phyloP scores from a whole-genome alignment of 805 yeast species.

The Clavispora phyllophila region DNA sequence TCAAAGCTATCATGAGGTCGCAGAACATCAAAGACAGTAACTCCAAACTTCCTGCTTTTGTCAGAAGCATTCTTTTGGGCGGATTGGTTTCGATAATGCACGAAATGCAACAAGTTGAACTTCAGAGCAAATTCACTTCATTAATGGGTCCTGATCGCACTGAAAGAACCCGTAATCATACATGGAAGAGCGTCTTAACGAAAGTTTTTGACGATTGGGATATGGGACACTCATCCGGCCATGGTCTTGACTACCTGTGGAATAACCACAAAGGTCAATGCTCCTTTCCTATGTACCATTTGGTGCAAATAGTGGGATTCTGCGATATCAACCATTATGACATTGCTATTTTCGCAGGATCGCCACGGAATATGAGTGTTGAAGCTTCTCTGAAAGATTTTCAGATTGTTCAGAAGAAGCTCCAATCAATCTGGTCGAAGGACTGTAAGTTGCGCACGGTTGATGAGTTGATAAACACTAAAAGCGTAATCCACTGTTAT shows the following conservation, averaged over 20 bases:
- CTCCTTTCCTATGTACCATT: conserved; percentile 63
- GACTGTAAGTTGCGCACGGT: conserved; percentile 8
- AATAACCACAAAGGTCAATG: conserved; percentile 32
- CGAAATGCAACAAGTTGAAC: conserved; percentile 68
- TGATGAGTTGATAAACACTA: conserved; percentile 27
- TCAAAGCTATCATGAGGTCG: conserved; percentile 11
- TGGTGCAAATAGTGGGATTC: conserved; percentile 59
- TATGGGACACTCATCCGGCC: conserved; percentile 5
- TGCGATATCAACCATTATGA: conserved; percentile 72
- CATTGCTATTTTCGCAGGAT: conserved; percentile 74
- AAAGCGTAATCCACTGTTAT: conserved; percentile 36
- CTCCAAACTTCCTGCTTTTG: conserved; percentile 40
- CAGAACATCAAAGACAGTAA: conserved; percentile 8
- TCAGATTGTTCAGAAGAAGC: conserved; percentile 28
- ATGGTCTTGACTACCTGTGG: not conserved
- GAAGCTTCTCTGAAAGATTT: conserved; percentile 33
- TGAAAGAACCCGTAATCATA: conserved; percentile 20
- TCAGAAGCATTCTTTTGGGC: conserved; percentile 60
- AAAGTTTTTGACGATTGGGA: conserved; percentile 71
- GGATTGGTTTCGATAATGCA: conserved; percentile 64
- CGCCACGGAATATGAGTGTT: conserved; percentile 59
- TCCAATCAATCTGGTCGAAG: conserved; percentile 27
- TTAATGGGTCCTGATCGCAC: conserved; percentile 15
- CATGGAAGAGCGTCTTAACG: conserved; percentile 67
- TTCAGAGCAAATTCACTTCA: conserved; percentile 46